These are phyloP conservation scores for Rhamnella rubrinervis DNA, from an alignment of 331 rosid genomes.

Conservation along the genomic window DNA sequence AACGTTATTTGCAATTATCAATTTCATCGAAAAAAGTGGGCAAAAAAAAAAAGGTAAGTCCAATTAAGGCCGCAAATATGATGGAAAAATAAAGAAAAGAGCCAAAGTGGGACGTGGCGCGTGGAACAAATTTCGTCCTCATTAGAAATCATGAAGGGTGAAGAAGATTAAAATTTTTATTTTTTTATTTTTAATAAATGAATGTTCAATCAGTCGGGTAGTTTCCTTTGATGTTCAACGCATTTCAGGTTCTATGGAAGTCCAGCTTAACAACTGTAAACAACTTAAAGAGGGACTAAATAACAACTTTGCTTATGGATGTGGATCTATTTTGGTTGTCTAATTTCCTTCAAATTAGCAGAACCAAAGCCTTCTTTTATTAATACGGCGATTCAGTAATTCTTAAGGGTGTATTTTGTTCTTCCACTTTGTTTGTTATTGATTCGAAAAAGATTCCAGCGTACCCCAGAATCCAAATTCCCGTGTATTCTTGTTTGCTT, in stretches of 20 bases:
- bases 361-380: background rate
- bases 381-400: background rate
- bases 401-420: conserved; percentile 18
- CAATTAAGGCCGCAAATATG: too few relatives aligned
- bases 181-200: background rate
- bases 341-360: background rate
- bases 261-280: background rate
- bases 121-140: background rate
- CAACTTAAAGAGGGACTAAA: background rate
- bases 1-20: too few relatives aligned
- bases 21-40: too few relatives aligned
- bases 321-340: conserved; percentile 3
- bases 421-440: background rate
- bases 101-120: background rate
- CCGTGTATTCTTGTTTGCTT: conserved; percentile 34
- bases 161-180: background rate
- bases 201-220: too few relatives aligned
- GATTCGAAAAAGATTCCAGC: conserved; percentile 6
- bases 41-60: too few relatives aligned
- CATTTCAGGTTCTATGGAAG: conserved; percentile 1
- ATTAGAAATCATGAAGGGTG: too few relatives aligned
- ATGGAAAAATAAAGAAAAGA: background rate
- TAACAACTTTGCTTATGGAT: background rate
- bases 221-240: background rate
- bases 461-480: conserved; percentile 19